Evolutionary conservation across 1,284 basidiomycete species (phyloP).

Genomic region (Cryptococcus sp.): DNA sequence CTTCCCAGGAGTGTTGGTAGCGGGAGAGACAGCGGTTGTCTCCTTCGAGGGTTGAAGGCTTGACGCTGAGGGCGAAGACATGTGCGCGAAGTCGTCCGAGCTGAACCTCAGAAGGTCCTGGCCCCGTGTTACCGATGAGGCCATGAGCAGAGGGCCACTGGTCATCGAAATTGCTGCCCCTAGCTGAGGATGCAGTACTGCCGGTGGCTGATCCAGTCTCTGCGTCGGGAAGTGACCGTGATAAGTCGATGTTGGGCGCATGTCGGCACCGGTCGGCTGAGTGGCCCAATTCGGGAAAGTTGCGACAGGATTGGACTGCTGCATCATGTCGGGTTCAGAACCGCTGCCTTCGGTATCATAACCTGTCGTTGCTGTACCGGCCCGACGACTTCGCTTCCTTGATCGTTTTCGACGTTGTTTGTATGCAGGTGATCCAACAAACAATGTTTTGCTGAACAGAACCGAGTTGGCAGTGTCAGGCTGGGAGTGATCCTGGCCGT

Average conservation of each 20-base stretch:
- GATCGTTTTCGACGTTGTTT: conserved; percentile 78
- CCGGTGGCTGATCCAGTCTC: background rate
- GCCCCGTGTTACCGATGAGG: background rate
- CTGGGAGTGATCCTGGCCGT: background rate
- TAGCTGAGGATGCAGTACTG: background rate
- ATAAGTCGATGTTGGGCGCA: too few relatives aligned
- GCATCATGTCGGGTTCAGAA: conserved; percentile 11
- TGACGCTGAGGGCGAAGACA: background rate
- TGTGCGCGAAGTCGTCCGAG: background rate
- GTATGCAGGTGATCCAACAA: conserved; percentile 76
- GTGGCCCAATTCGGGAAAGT: background rate
- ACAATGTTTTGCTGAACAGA: conserved; percentile 53
- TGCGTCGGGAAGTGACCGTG: too few relatives aligned
- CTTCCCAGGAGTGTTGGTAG: conserved; percentile 42
- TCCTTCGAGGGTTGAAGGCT: background rate
- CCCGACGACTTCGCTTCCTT: conserved; percentile 9
- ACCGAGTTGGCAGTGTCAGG: conserved; percentile 10
- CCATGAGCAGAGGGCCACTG: background rate
- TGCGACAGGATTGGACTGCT: background rate
- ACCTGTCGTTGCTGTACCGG: conserved; percentile 6
- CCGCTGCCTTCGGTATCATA: conserved; percentile 17
- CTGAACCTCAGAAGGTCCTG: too few relatives aligned
- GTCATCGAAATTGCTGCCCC: background rate
- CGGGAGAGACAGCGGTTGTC: background rate
- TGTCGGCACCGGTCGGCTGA: background rate